These are phyloP conservation scores for Podospora didyma DNA, from an alignment of 495 filamentous ascomycete species.

Conservation along the genomic window DNA sequence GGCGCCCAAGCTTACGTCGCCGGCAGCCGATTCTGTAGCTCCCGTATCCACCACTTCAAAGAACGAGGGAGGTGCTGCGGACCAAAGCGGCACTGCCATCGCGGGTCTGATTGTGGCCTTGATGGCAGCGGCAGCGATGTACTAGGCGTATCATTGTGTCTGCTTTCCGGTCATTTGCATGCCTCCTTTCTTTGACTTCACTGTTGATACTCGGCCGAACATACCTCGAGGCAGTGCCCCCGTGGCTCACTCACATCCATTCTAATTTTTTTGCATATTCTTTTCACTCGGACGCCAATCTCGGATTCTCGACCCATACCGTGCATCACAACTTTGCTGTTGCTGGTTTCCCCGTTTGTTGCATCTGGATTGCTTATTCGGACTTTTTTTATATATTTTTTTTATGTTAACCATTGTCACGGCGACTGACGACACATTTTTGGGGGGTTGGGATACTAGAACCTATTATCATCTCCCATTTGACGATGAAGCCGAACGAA, in stretches of 20 bases:
- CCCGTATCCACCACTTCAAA: constrained; percentile 21
- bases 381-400: background rate
- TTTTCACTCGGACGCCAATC: too few species aligned
- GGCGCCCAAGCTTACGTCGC: constrained; percentile 2
- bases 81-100: constrained; percentile 39
- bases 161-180: background rate
- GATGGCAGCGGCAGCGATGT: constrained; percentile 41
- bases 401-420: too few species aligned
- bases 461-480: too few species aligned
- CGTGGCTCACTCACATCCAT: background rate
- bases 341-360: too few species aligned
- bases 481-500: too few species aligned
- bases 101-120: constrained; percentile 46
- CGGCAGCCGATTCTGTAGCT: constrained; percentile 2
- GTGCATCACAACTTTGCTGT: too few species aligned
- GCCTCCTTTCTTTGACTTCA: background rate
- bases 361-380: too few species aligned
- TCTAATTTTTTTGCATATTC: background rate
- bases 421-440: too few species aligned
- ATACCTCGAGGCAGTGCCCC: background rate
- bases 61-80: constrained; percentile 35
- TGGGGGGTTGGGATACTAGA: too few species aligned
- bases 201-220: constrained; percentile 1
- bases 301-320: too few species aligned
- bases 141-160: constrained; percentile 19